Evolutionary conservation across 2,329 filamentous ascomycete genomes (phyloP).

Genomic region (Fusarium armeniacum): DNA sequence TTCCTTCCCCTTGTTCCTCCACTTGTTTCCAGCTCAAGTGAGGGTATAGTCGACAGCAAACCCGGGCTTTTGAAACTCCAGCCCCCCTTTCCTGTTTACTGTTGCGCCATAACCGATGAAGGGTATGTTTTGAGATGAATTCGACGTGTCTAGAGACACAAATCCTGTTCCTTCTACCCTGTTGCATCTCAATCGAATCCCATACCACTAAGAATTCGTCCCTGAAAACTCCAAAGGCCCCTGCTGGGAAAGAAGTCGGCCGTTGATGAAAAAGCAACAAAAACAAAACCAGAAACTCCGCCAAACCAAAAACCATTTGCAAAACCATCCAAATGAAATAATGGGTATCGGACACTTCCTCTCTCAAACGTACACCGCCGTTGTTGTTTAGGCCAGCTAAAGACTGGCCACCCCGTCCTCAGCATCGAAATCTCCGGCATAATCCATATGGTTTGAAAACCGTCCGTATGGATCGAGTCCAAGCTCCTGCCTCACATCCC

Average conservation of each 20-base stretch:
- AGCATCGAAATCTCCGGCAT: conserved; percentile 47
- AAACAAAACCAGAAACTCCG: conserved; percentile 21
- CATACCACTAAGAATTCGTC: conserved; percentile 20
- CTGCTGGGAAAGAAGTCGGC: conserved; percentile 29
- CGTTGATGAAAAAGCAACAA: conserved; percentile 19
- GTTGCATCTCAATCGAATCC: conserved; percentile 28
- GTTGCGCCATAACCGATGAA: conserved; percentile 49
- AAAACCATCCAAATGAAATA: conserved; percentile 26
- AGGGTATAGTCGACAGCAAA: conserved; percentile 28
- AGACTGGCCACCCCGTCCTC: conserved; percentile 55
- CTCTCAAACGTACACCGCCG: conserved; percentile 25
- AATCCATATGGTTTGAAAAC: conserved; percentile 41
- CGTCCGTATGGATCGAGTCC: conserved; percentile 59
- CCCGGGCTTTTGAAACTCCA: conserved; percentile 42
- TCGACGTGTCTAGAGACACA: conserved; percentile 39
- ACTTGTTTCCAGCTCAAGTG: conserved; percentile 6
- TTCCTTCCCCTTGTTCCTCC: conserved; percentile 10
- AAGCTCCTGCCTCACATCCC: conserved; percentile 74
- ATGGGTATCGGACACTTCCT: conserved; percentile 42
- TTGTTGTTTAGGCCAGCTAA: conserved; percentile 34
- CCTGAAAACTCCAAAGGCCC: conserved; percentile 42
- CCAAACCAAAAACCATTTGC: conserved; percentile 34
- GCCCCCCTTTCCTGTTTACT: conserved; percentile 34
- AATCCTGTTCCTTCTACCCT: conserved; percentile 36
- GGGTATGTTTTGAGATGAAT: conserved; percentile 50